These are phyloP conservation scores for Orbilia javanica DNA, from an alignment of 2,329 filamentous ascomycete genomes.

Conservation along the genomic window DNA sequence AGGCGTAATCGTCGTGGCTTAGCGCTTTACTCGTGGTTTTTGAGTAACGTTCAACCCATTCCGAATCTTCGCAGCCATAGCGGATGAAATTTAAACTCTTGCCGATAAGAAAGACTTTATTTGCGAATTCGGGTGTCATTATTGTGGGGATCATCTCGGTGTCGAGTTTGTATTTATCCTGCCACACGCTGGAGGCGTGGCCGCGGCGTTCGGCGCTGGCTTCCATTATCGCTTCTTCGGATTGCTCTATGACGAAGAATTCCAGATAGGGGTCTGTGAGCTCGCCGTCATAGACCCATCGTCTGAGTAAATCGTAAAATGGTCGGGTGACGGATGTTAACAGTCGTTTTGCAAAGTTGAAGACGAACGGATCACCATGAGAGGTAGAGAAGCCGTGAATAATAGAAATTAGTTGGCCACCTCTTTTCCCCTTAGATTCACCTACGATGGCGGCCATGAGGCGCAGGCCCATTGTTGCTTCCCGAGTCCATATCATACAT, in stretches of 20 bases:
- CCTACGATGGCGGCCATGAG: constrained; percentile 95
- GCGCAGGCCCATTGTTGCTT: constrained; percentile 93
- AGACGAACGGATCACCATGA: constrained; percentile 94
- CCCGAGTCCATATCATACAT: constrained; percentile 96
- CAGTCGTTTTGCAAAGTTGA: constrained; percentile 89
- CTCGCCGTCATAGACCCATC: constrained; percentile 99
- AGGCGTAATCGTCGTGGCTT: constrained; percentile 91
- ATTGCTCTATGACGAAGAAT: constrained; percentile 91
- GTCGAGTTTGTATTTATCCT: constrained; percentile 93
- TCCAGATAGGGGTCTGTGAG: constrained; percentile 94
- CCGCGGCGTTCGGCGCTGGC: constrained; percentile 69
- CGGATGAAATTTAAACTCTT: constrained; percentile 99
- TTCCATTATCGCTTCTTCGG: constrained; percentile 64
- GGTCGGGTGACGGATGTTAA: constrained; percentile 88
- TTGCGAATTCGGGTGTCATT: constrained; percentile 90
- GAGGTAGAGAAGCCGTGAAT: constrained; percentile 94
- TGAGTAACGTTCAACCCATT: constrained; percentile 96
- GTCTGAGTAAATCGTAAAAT: constrained; percentile 94
- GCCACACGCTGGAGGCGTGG: constrained; percentile 91
- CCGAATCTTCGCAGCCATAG: constrained; percentile 90
- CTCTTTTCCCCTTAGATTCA: constrained; percentile 84
- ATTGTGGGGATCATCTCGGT: constrained; percentile 91
- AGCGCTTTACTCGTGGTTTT: constrained; percentile 92
- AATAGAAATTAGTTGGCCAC: constrained; percentile 90
- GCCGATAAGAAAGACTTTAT: constrained; percentile 96